Evolutionary conservation across 2,329 filamentous ascomycete genomes (phyloP), one percentile per base, ranked within the genome.

Genomic region (Aspergillus cejpii): DNA sequence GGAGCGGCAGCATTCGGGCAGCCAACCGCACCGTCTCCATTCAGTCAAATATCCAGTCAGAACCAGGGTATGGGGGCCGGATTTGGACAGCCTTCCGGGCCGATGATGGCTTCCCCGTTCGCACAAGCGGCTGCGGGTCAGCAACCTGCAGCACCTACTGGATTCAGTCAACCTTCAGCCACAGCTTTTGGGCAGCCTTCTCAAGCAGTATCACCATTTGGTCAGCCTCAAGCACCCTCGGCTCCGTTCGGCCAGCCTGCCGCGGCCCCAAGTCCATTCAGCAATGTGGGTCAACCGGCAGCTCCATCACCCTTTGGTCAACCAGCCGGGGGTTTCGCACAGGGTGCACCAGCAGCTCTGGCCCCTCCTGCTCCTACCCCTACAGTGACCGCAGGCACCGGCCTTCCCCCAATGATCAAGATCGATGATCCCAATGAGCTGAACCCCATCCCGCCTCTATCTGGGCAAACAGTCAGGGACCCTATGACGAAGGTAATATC

Each of bases 401-500:
- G 64, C 5, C 60, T 58, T 10, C 57, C 55, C 14, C 51, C 63
- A 14, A 45, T 55, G 21, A 48, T 64, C 29, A 60, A 60, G 38
- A 46, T 56, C 33, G 56, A 59, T 2, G 52, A 58, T 6, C 48
- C 57, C 3, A 54, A 55, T 17, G 54, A 60, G 14, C 54, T 71
- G 17, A 63, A 61, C 20, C 64, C 62, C 3, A 58, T 66, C n/a
- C 66, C 68, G 17, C 52, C 57, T 14, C 52, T 70, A 21, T 57
- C 59, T 33, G 68, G 61, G n/a, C 60, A 66, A 33, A 70, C 68
- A 5, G 44, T 58, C 11, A 60, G 57, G 17, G 57, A 70, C 27
- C 64, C 63, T 10, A 46, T 52, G 29, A 63, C 59, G 5, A 64
- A 68, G 17, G 63, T 56, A 24, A 64, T 87, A 1, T 62, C 66